Conservation (phyloP, 2,329 filamentous ascomycete genomes). For the Trichophyton equinum region DNA sequence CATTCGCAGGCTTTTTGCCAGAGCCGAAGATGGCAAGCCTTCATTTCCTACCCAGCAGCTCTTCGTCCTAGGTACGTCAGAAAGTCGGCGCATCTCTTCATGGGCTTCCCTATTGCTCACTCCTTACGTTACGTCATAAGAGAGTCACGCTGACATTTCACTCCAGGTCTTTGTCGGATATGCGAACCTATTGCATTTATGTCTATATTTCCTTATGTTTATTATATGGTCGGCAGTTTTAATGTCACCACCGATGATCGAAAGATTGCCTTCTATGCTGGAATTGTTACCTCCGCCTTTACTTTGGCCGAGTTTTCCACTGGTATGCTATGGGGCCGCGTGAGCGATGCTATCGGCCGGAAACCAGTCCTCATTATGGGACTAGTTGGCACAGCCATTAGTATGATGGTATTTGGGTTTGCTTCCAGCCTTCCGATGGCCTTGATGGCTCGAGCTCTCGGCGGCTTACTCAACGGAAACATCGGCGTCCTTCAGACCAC, state of each 20-base stretch:
- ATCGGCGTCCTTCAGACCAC: slow-evolving; percentile 93
- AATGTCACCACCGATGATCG: slow-evolving; percentile 64
- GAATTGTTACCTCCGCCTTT: slow-evolving; percentile 92
- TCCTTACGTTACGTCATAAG: neutral
- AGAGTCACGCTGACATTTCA: slow-evolving; percentile 10
- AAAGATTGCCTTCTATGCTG: slow-evolving; percentile 81
- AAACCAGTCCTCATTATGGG: slow-evolving; percentile 86
- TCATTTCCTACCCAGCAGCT: slow-evolving; percentile 48
- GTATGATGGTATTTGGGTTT: slow-evolving; percentile 87
- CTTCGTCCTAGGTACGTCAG: slow-evolving; percentile 40
- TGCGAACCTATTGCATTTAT: slow-evolving; percentile 99
- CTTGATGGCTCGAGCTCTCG: slow-evolving; percentile 73
- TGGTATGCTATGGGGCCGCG: slow-evolving; percentile 79
- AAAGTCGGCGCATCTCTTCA: neutral
- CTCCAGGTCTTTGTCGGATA: slow-evolving; percentile 73
- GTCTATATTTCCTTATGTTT: slow-evolving; percentile 98
- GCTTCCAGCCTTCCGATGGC: slow-evolving; percentile 69
- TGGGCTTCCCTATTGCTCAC: neutral
- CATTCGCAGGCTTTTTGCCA: neutral
- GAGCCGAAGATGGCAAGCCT: slow-evolving; percentile 22
- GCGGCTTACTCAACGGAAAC: slow-evolving; percentile 88
- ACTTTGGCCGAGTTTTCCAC: slow-evolving; percentile 92
- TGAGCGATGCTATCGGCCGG: slow-evolving; percentile 83
- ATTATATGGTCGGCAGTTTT: slow-evolving; percentile 93
- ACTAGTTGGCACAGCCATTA: slow-evolving; percentile 80